Conservation (phyloP, 257 asterid species). For the Nicotiana undulata region DNA sequence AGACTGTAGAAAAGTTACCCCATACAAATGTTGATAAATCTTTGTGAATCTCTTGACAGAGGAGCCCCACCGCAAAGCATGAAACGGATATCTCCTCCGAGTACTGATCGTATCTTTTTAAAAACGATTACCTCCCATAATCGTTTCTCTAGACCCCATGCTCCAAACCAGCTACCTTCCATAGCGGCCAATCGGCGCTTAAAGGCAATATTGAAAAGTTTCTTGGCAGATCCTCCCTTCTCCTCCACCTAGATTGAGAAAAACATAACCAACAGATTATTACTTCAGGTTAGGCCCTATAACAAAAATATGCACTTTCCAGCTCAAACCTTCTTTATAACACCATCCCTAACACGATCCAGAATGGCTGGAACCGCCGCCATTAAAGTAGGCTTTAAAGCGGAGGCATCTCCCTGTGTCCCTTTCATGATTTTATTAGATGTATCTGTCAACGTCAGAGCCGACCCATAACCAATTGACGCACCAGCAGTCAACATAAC, state of each 20-base stretch:
- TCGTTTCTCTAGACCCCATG: constrained; percentile 63
- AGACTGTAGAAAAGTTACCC: constrained; percentile 45
- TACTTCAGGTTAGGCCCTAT: neutral
- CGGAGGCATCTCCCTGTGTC: constrained; percentile 80
- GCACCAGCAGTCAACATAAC: constrained; percentile 80
- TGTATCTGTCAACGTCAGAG: constrained; percentile 83
- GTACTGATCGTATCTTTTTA: constrained; percentile 60
- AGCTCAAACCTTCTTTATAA: constrained; percentile 61
- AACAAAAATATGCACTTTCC: neutral
- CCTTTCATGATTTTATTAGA: constrained; percentile 86
- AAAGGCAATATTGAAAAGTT: constrained; percentile 60
- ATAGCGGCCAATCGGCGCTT: constrained; percentile 60
- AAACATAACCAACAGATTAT: neutral
- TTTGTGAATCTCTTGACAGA: constrained; percentile 78
- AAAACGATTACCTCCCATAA: constrained; percentile 67
- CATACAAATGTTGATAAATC: constrained; percentile 90
- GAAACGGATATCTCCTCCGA: constrained; percentile 80
- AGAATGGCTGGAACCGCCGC: constrained; percentile 92
- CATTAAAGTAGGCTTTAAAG: constrained; percentile 68
- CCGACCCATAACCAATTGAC: constrained; percentile 78
- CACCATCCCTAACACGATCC: constrained; percentile 91
- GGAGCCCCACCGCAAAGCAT: constrained; percentile 99
- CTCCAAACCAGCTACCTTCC: constrained; percentile 92
- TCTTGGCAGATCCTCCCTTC: constrained; percentile 71
- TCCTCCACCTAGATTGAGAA: constrained; percentile 58